Base-by-base conservation (phyloP, 2,329 filamentous ascomycete species). In the Bertia moriformis region DNA sequence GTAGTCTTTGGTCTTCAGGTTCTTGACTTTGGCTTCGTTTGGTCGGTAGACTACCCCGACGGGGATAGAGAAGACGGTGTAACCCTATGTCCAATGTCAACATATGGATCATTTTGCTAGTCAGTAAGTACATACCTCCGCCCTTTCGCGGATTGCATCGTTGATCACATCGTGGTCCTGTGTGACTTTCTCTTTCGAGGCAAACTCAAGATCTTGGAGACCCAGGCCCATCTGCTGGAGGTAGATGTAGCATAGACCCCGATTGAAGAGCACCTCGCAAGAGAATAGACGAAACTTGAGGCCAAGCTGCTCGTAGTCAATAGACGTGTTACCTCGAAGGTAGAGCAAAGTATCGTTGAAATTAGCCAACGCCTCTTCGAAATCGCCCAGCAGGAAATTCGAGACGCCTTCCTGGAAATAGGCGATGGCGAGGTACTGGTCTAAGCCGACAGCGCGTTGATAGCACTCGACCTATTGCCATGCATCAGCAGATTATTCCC, bases 371-470 rank as follows among this genome's bases (percentile, higher is more conserved):
- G 91, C 91, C 59, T 96, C 91, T 57, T 96, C 88, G 49, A 96
- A 96, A 56, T 98, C 91, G 43, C 89, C 89, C 40, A 96, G 75
- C 38, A 98, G 67, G 59, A 98, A 98, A 58, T 96, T 98, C 40
- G 91, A 96, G 14, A 98, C 91, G 33, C 91, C 91, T 60, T 96
- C 86, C 55, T 98, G 91, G 59, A 98, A 98, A 58, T 96, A 96
- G 43, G 91, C 89, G 42, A 98, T 87, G 41, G 91, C 91, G 36
- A 98, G 81, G 55, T 96, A 98, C 55, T 91, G 83, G 54, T 98
- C 91, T 41, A 95, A 71, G 46, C 78, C 73, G 50, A 94, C 83
- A 38, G 91, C 88, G 56, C 83, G 78, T 64, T 95, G 88, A 57
- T 95, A 98, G 60, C 80, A 91, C 60, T 93, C 83, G 48, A 98